A percentile compares a stretch with the other conserved stretches of the same genome.
Evolutionary conservation across 1,284 basidiomycete genomes (phyloP).

Genomic region (Pseudozyma pruni): DNA sequence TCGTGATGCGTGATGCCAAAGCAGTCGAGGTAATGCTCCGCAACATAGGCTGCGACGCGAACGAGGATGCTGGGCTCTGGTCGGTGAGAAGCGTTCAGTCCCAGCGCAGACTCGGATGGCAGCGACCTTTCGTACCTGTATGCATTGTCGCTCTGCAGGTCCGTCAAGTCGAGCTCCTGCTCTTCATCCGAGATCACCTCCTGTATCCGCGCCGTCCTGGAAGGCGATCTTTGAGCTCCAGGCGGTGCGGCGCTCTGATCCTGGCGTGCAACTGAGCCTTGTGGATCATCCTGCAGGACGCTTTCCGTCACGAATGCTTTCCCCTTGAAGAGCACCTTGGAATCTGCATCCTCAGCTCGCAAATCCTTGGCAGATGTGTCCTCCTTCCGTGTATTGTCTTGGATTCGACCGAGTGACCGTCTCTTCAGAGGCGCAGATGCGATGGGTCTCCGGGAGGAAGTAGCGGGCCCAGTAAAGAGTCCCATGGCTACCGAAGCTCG

Average conservation of each 20-base stretch:
- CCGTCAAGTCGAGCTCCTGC: constrained; percentile 17
- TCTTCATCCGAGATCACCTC: constrained; percentile 7
- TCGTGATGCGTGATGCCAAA: constrained; percentile 29
- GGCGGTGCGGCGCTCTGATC: too few relatives aligned
- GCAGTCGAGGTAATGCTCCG: constrained; percentile 31
- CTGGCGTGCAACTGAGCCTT: too few relatives aligned
- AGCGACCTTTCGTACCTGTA: constrained; percentile 18
- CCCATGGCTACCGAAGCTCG: constrained; percentile 17
- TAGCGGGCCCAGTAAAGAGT: constrained; percentile 20
- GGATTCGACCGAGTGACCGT: constrained; percentile 24
- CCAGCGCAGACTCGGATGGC: constrained; percentile 18
- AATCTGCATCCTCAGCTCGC: neutral
- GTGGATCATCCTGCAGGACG: neutral
- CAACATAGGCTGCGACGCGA: constrained; percentile 22
- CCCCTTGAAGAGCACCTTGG: neutral
- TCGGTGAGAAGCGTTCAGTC: constrained; percentile 1
- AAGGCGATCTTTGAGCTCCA: too few relatives aligned
- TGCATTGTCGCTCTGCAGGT: constrained; percentile 30
- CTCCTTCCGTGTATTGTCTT: neutral
- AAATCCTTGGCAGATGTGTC: neutral
- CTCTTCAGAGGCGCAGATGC: constrained; percentile 24
- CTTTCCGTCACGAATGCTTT: too few relatives aligned
- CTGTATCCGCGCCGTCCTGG: too few relatives aligned
- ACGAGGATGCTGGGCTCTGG: constrained; percentile 4
- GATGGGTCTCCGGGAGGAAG: constrained; percentile 6